These are phyloP conservation scores for Akanthomyces lecanii DNA, from an alignment of 2,329 filamentous ascomycete genomes.

Conservation along the genomic window DNA sequence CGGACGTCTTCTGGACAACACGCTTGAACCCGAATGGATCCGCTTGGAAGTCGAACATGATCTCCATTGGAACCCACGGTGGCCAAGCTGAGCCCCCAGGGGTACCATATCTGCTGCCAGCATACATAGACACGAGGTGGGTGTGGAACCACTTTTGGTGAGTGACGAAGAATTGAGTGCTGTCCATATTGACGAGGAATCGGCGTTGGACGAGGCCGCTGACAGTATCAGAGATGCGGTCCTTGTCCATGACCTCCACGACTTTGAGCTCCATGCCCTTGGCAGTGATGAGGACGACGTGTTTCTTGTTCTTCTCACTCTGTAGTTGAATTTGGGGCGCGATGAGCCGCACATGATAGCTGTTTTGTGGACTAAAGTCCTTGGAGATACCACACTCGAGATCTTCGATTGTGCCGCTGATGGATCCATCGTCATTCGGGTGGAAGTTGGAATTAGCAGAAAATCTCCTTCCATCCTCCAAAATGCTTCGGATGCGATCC, in stretches of 20 bases:
- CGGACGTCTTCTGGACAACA: constrained; percentile 94
- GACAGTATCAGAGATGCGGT: constrained; percentile 84
- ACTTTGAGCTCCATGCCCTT: constrained; percentile 99
- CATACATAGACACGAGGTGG: constrained; percentile 85
- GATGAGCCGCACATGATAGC: constrained; percentile 90
- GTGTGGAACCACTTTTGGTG: constrained; percentile 86
- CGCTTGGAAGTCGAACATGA: constrained; percentile 93
- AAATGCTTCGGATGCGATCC: constrained; percentile 78
- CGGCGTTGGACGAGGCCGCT: constrained; percentile 92
- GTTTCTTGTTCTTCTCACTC: constrained; percentile 95
- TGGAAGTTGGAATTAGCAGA: constrained; percentile 43
- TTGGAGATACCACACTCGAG: constrained; percentile 73
- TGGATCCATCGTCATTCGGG: constrained; percentile 29
- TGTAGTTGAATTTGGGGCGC: constrained; percentile 97
- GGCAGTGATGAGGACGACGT: constrained; percentile 92
- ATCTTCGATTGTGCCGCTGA: constrained; percentile 52
- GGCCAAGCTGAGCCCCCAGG: constrained; percentile 85
- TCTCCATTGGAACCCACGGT: constrained; percentile 96
- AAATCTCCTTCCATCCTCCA: constrained; percentile 79
- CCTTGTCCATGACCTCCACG: constrained; percentile 96
- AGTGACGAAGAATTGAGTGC: constrained; percentile 95
- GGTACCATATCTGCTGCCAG: constrained; percentile 87
- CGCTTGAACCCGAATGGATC: constrained; percentile 98
- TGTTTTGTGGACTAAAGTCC: constrained; percentile 87
- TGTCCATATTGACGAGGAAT: constrained; percentile 94